phyloP scores from a whole-genome alignment of 1,284 basidiomycete species.

The Amanita bisporigera region DNA sequence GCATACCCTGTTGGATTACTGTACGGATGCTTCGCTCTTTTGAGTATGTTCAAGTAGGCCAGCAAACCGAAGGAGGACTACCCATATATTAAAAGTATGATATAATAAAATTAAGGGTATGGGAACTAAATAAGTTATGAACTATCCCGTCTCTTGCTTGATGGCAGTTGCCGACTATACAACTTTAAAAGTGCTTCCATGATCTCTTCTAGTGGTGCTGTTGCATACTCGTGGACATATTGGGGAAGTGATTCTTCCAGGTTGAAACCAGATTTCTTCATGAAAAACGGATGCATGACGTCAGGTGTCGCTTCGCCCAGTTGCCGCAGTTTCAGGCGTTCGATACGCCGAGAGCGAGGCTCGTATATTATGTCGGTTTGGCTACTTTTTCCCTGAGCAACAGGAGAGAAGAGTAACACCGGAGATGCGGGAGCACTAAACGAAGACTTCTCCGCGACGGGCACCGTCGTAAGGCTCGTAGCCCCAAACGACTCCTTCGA shows the following conservation, averaged over 20 bases:
- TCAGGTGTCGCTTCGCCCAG: slow-evolving; percentile 88
- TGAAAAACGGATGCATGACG: slow-evolving; percentile 86
- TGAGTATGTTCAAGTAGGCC: slow-evolving; percentile 77
- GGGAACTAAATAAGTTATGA: not conserved
- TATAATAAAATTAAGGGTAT: slow-evolving; percentile 9
- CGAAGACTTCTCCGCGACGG: not conserved
- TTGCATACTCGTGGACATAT: slow-evolving; percentile 88
- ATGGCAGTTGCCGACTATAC: slow-evolving; percentile 77
- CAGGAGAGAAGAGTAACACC: slow-evolving; percentile 30
- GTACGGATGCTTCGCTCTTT: slow-evolving; percentile 90
- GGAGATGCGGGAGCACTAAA: slow-evolving; percentile 18
- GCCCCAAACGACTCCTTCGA: slow-evolving; percentile 1
- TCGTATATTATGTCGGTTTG: slow-evolving; percentile 52
- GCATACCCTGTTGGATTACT: slow-evolving; percentile 93
- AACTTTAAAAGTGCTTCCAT: slow-evolving; percentile 82
- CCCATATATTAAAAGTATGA: slow-evolving; percentile 9
- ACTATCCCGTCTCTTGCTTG: slow-evolving; percentile 17
- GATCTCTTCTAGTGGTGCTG: slow-evolving; percentile 81
- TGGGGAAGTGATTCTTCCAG: slow-evolving; percentile 82
- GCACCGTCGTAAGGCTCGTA: not conserved
- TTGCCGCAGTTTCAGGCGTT: slow-evolving; percentile 79
- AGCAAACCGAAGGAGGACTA: not conserved
- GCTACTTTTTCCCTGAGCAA: slow-evolving; percentile 20
- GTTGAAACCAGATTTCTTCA: slow-evolving; percentile 82
- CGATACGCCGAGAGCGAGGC: slow-evolving; percentile 62